Base-by-base conservation (phyloP, 352 stramenopile genomes). In the Blastocystis sp. region DNA sequence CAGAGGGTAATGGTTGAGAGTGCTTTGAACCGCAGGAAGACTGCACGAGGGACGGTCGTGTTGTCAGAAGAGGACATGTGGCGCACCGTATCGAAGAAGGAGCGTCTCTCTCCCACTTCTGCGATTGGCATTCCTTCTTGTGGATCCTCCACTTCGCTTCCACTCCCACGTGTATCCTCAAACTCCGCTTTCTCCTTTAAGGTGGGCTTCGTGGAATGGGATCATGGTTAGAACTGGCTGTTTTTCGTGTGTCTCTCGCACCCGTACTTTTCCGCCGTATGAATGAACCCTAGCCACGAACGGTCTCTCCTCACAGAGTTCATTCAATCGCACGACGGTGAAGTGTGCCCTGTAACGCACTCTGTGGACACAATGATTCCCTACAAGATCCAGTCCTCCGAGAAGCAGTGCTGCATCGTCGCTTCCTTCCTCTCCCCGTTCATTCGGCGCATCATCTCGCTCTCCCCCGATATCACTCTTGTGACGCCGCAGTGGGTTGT, bases 401-500 rank as follows among this genome's bases (percentile, higher is more conserved):
- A 23, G 45, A n/a, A 52, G 64, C 38, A 71, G 23, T 52, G 19
- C 45, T 71, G 38, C 38, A 23, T 74, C 64, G 34, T 74, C 64
- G 10, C 64, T 11, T 9, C 64, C 40, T 38, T 23, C 10, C 28
- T 17, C 11, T 41, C 74, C 17, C 45, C 53, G 5, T 56, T 84
- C 3, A 10, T 84, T 0, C 40, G 34, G 21, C 74, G 56, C 11
- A 10, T 84, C 34, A 14, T 14, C 19, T 2, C 21, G 2, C 41
- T 84, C 9, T 67, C 23, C 14, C 74, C 74, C 7, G 11, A 21
- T 17, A 0, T 70, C 2, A 14, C n/a, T 1, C 19, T 66, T 38
- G 21, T 45, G 7, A 67, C 74, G 2, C 74, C 74, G 1, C 45
- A 67, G 11, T 84, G 74, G 74, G 17, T 84, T 66, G 67, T 53